Percentiles rank a stretch among this genome's conserved stretches.
phyloP scores from a whole-genome alignment of 257 asterid species.

The Leonotis leonurus region DNA sequence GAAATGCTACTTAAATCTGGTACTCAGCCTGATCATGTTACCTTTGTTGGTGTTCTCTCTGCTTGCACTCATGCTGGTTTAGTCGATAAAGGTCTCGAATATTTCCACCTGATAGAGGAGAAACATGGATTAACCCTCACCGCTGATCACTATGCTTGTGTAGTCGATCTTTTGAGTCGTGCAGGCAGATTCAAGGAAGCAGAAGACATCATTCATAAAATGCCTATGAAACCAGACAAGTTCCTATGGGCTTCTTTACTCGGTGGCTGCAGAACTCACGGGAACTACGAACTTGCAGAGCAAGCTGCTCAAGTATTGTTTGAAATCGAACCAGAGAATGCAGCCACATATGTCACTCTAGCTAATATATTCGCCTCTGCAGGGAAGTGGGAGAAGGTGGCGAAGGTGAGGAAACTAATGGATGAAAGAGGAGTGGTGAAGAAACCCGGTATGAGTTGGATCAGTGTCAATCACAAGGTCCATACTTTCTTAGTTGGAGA shows the following conservation, averaged over 20 bases:
- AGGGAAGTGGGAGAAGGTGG: constrained; percentile 62
- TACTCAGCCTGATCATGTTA: constrained; percentile 52
- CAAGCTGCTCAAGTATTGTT: constrained; percentile 47
- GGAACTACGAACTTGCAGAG: constrained; percentile 53
- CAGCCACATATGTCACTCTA: constrained; percentile 68
- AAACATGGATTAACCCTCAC: constrained; percentile 41
- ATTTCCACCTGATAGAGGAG: constrained; percentile 51
- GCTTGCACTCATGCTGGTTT: constrained; percentile 75
- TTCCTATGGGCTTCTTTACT: constrained; percentile 72
- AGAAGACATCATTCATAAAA: constrained; percentile 43
- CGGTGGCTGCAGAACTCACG: constrained; percentile 68
- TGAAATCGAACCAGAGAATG: constrained; percentile 59
- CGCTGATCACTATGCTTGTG: constrained; percentile 66
- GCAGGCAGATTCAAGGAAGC: constrained; percentile 62
- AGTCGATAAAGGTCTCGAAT: constrained; percentile 61
- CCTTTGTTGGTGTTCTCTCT: constrained; percentile 65
- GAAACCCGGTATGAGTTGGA: constrained; percentile 77
- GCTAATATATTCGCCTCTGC: constrained; percentile 60
- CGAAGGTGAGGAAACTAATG: constrained; percentile 48
- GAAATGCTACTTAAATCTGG: constrained; percentile 42
- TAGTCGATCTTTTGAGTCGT: constrained; percentile 63
- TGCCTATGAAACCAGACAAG: constrained; percentile 58
- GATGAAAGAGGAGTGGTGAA: constrained; percentile 58
- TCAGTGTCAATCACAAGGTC: constrained; percentile 30
- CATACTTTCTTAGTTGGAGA: constrained; percentile 58